Base-by-base conservation (phyloP, 345 rosid species). In the Orychophragmus violaceus region DNA sequence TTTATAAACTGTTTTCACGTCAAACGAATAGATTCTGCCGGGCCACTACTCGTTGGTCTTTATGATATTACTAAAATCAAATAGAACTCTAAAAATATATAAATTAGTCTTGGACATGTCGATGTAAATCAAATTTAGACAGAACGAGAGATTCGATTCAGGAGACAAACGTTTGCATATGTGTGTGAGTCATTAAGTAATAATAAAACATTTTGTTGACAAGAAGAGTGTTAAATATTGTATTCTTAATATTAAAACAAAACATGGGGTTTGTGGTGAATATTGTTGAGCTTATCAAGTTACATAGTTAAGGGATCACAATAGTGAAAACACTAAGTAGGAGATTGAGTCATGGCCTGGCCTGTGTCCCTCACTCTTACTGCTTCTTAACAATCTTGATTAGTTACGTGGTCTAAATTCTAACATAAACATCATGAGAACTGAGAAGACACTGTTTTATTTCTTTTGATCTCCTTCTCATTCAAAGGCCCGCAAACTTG, bases 21-120 rank as follows among this genome's bases (percentile, higher is more conserved):
- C 59, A 44, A 46, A 45, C 64, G 58, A 35, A 36, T 45, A 33
- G 51, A 71, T 63, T 64, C 58, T 55, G 64, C 70, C 51, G 42
- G 44, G 25, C 41, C 41, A 41, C n/a, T 61, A 28, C 37, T 51
- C 44, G n/a, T 59, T 68, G 21, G 11, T 44, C 23, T 8, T 18
- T 19, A 0, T 12, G 39, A 7, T 32, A n/a, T n/a, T 37, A 5
- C 19, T 4, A n/a, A 66, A 54, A 8, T 13, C 8, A 6, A 42
- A 28, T 13, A n/a, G 28, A 29, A 41, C 19, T 22, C 6, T 19
- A 3, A 23, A 44, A 45, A 68, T 17, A 68, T 13, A 48, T n/a
- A 41, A 37, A 54, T 49, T 6, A 52, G 14, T 62, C 29, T 62
- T 29, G 46, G 61, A 24, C 23, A 52, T 62, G 62, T n/a, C n/a